Base-by-base conservation (phyloP, 2,329 filamentous ascomycete genomes). In the Botrytis pseudocinerea region DNA sequence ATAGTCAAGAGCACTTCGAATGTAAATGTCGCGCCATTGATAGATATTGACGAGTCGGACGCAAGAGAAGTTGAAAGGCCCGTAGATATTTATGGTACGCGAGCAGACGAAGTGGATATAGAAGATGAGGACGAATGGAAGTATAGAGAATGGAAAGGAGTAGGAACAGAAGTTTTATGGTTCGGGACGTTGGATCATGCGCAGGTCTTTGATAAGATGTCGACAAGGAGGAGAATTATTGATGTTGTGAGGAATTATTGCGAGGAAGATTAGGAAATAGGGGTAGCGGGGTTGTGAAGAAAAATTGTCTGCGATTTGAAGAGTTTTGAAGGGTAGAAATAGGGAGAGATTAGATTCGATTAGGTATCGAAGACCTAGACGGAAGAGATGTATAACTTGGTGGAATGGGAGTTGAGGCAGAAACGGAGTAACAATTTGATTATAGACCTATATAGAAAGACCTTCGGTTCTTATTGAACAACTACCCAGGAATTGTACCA, bases 141-240 rank as follows among this genome's bases (percentile, higher is more conserved):
- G 74, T 77, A 69, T 64, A 81, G 75, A 77, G 82, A 63, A 46
- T 79, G 72, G 78, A 82, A 16, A 70, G 80, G 75, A 76, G 71
- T 62, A 20, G 78, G 78, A 16, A 84, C 63, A 51, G 85, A 89
- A 73, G 82, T 88, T 25, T 73, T 89, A 1, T 90, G 88, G 87
- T 88, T 85, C 78, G 82, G 84, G 16, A 83, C 84, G 6, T 80
- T 87, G 51, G 87, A 90, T 79, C 88, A 90, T 79, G 88, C 87
- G 1, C 85, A 89, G 76, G 85, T 86, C 1, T 87, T 87, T 78
- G 83, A 86, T 72, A 78, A 76, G 68, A 77, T 76, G 64, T 75
- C 72, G 14, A 80, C 78, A 20, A 81, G 82, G 74, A 74, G 71
- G n/a, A 79, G 75, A 63, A 42, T 84, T 48, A 79, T 83, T 44